These are phyloP conservation scores for Peniophora sp. DNA, from an alignment of 1,284 basidiomycete species.

Conservation along the genomic window DNA sequence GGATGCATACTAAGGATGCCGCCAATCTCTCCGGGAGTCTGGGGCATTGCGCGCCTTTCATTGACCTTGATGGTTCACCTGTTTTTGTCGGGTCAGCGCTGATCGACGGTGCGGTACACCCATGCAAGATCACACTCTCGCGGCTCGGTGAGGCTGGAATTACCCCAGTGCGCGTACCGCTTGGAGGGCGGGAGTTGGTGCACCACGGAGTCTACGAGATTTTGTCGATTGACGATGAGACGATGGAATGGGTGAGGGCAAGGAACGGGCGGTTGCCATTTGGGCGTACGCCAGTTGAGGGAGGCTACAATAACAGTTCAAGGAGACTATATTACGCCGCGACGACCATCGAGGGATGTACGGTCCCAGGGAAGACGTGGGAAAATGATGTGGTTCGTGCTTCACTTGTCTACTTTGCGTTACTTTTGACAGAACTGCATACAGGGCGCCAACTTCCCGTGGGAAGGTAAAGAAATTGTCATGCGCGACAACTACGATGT, in stretches of 20 bases:
- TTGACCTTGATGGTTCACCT: constrained; percentile 51
- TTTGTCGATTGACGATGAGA: constrained; percentile 51
- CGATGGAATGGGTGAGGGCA: constrained; percentile 66
- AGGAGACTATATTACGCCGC: constrained; percentile 28
- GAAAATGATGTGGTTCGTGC: constrained; percentile 46
- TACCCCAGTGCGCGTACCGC: constrained; percentile 49
- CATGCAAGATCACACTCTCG: constrained; percentile 64
- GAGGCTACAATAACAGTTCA: constrained; percentile 32
- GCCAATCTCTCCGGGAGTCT: no score
- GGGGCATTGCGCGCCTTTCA: constrained; percentile 28
- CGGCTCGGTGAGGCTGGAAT: constrained; percentile 23
- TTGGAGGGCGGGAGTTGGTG: constrained; percentile 49
- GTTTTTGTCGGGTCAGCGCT: constrained; percentile 68
- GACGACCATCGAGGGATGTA: constrained; percentile 34
- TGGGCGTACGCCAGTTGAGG: constrained; percentile 31
- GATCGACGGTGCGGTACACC: constrained; percentile 59
- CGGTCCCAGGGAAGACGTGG: constrained; percentile 66
- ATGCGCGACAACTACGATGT: constrained; percentile 46
- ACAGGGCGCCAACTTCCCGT: constrained; percentile 27
- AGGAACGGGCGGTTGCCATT: constrained; percentile 50
- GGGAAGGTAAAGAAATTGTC: constrained; percentile 31
- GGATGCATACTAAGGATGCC: no score
- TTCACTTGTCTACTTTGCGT: constrained; percentile 13
- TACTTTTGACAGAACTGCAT: constrained; percentile 7
- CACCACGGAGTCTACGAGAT: constrained; percentile 64